Base-by-base conservation (phyloP, 1,284 basidiomycete genomes). In the Sporisorium graminicola region DNA sequence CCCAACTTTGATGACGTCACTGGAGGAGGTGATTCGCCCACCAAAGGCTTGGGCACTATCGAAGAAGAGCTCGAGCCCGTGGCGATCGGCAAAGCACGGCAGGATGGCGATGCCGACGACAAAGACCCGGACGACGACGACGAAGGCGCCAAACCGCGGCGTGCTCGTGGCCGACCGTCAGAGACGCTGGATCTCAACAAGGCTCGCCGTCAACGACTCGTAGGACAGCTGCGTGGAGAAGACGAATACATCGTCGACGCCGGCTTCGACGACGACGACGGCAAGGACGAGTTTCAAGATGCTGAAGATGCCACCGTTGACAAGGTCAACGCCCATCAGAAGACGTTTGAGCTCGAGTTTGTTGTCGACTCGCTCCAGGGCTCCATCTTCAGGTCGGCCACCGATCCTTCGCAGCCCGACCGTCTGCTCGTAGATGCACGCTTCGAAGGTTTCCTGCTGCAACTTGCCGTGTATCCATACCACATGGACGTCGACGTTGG, bases 401-500 rank as follows among this genome's bases (percentile, higher is more conserved):
- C 80, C 44, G 85, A 87, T 37, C 78, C 80, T 0, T 88, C 90
- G 56, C 90, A 90, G 29, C 84, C 87, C 2, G 94, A 97, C 74
- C 90, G 88, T 65, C 88, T 89, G 6, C 87, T 99, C 14, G 96
- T 94, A 9, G 90, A 93, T 81, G 90, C 96, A 10, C 88, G 90
- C 4, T 89, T 99, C 33, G 90, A 94, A 76, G 90, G 90, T 31
- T 99, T 99, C 77, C 61, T 78, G 29, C 52, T 85, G 43, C 74
- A 77, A 35, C 65, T 85, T 1, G 76, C 78, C 16, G 72, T 85
- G 10, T 77, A 70, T 26, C 82, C 81, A 7, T 80, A 78, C 66
- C 93, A 95, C 84, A 92, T 99, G 91, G 90, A 90, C 50, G 94
- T 98, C 35, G 91, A 93, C 80, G 89, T 99, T 31, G 91, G 90